phyloP scores from a whole-genome alignment of 306 rosid species.

The Alnus glutinosa region DNA sequence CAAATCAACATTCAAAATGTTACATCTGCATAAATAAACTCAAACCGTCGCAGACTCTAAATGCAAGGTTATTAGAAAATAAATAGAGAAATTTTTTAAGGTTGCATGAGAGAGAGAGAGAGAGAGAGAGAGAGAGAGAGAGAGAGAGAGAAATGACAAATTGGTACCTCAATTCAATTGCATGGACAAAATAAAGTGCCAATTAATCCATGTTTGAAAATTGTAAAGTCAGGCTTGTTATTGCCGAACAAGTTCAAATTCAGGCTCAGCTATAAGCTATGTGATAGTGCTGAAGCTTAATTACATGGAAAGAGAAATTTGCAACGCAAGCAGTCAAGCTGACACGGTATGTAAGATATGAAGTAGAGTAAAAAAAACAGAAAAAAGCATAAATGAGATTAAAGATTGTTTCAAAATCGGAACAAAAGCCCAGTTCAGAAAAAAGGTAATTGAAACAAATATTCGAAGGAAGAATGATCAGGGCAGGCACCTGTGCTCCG shows the following conservation, averaged over 20 bases:
- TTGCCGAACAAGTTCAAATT: neutral
- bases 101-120: neutral
- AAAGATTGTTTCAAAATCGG: neutral
- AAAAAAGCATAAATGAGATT: neutral
- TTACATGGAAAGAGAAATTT: neutral
- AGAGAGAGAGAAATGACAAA: neutral
- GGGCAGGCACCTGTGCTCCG: conserved; percentile 74
- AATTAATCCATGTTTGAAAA: neutral
- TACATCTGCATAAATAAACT: conserved; percentile 50
- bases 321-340: neutral
- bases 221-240: neutral
- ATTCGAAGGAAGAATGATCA: neutral
- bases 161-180: conserved; percentile 7
- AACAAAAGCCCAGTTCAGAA: neutral
- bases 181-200: neutral
- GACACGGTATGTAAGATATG: neutral
- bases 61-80: conserved; percentile 17
- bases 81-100: neutral
- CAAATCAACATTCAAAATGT: conserved; percentile 53
- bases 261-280: neutral
- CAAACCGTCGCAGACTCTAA: conserved; percentile 31
- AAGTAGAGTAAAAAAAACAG: neutral
- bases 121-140: neutral
- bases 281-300: neutral
- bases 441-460: conserved; percentile 18